Conservation (phyloP, 306 rosid genomes). For the Herpetospermum pedunculosum region DNA sequence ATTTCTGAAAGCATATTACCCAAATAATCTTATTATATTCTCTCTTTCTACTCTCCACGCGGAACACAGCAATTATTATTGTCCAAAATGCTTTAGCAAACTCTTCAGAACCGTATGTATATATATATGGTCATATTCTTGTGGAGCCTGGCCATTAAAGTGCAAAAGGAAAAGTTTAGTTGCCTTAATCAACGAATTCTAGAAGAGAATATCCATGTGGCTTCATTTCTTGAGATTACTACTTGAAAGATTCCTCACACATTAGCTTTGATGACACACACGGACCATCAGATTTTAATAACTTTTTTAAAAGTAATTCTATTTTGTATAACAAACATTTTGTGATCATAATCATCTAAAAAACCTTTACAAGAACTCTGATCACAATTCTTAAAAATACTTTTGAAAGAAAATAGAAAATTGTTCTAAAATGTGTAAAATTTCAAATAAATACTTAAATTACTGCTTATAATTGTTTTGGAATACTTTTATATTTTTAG, state of each 20-base stretch:
- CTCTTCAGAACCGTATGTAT: not conserved
- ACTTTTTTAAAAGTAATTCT: not conserved
- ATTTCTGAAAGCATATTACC: constrained; percentile 1
- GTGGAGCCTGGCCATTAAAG: not conserved
- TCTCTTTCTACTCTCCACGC: not conserved
- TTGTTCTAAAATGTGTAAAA: not conserved
- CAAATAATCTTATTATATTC: not conserved
- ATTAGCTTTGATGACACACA: not conserved
- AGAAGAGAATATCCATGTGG: not conserved
- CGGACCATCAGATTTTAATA: not conserved
- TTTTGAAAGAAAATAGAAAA: not conserved
- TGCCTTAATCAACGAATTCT: not conserved
- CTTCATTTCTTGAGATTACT: not conserved
- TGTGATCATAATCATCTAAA: not conserved
- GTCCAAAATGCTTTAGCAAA: not conserved
- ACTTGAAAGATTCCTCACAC: not conserved
- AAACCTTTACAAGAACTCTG: not conserved
- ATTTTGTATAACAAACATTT: not conserved
- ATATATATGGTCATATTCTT: not conserved
- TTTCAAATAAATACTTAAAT: not conserved
- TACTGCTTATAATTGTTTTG: not conserved
- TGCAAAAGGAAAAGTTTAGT: not conserved
- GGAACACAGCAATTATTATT: not conserved
- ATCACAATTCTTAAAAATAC: not conserved
- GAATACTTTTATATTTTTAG: not conserved